phyloP scores from a whole-genome alignment of 768 basidiomycete species.

The Boletus coccyginus region DNA sequence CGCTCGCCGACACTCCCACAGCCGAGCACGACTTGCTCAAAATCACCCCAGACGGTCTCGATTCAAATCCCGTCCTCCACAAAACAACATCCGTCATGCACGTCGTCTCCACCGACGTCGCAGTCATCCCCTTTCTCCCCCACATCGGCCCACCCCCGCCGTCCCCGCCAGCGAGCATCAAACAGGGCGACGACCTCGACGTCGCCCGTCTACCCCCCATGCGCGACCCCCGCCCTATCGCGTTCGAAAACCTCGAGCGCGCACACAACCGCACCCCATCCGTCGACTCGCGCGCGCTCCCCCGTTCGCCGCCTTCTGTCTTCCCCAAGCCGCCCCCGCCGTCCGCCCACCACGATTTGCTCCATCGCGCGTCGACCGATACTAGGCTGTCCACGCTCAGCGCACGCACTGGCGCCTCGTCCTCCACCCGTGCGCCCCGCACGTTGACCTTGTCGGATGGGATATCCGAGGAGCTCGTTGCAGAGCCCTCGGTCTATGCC shows the following conservation, averaged over 20 bases:
- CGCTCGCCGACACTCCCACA: conserved; percentile 19
- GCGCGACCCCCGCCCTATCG: conserved; percentile 19
- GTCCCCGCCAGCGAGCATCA: conserved; percentile 46
- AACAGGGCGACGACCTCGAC: conserved; percentile 14
- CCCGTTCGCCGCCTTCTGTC: conserved; percentile 21
- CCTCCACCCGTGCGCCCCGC: conserved; percentile 19
- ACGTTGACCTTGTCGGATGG: conserved; percentile 13
- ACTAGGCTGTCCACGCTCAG: conserved; percentile 38
- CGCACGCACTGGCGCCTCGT: conserved; percentile 15
- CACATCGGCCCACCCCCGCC: conserved; percentile 56
- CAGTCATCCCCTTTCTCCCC: neutral
- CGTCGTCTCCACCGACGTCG: conserved; percentile 26
- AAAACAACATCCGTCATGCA: conserved; percentile 32
- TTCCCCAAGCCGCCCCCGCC: conserved; percentile 13
- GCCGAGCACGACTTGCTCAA: conserved; percentile 23
- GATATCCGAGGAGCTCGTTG: conserved; percentile 19
- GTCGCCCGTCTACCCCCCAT: too few relatives aligned
- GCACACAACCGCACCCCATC: conserved; percentile 29
- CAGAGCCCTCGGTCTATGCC: conserved; percentile 15
- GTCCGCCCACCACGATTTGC: conserved; percentile 22
- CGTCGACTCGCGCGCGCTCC: conserved; percentile 26
- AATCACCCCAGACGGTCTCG: conserved; percentile 36
- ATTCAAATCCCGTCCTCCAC: conserved; percentile 36
- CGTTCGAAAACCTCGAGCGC: conserved; percentile 29
- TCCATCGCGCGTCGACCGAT: conserved; percentile 52